Base-by-base conservation (phyloP, 83 land plant species). In the Picea abies region DNA sequence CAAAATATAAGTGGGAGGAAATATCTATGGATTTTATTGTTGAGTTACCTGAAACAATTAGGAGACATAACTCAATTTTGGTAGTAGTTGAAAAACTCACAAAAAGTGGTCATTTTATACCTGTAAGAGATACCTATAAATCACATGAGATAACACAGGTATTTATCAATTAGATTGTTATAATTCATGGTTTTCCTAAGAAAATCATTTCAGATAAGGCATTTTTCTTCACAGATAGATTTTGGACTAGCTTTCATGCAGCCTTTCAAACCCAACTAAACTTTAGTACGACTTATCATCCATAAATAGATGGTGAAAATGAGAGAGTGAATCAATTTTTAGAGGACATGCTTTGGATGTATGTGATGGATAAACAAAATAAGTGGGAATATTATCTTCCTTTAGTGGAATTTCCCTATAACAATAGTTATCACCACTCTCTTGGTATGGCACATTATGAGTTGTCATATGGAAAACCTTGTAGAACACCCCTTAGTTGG, bases 261-360 rank as follows among this genome's bases (percentile, higher is more conserved):
- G 4, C 15, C 6, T 4, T 81, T 10, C 60, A 29, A 0, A 81
- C 83, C 2, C 32, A 56, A 32, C 20, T 80, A 37, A 68, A 69
- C 15, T 44, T 81, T 12, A 68, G 56, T 52, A 19, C 83, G 1
- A 60, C 83, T n/a, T 81, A 68, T 69, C 83, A 81, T 23, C 83
- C 61, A 12, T 2, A 81, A 25, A 37, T 7, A 2, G 83, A 81
- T 69, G 83, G 77, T 4, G 77, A 70, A 39, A 44, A 58, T 19
- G 56, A 81, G 20, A 81, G 22, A 16, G 76, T 69, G 3, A 81
- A 68, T 52, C 4, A 67, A 37, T 2, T 65, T 14, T 22, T 81
- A 0, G 56, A 68, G 70, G 83, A 81, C 35, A 67, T 81, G n/a
- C 32, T 81, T 9, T 39, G n/a, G 5, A 69, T 35, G 1, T 81